Percentiles rank a stretch among this genome's conserved stretches.
These are phyloP conservation scores for Ambrosiella beaveri DNA, from an alignment of 2,329 filamentous ascomycete species.

Conservation along the genomic window DNA sequence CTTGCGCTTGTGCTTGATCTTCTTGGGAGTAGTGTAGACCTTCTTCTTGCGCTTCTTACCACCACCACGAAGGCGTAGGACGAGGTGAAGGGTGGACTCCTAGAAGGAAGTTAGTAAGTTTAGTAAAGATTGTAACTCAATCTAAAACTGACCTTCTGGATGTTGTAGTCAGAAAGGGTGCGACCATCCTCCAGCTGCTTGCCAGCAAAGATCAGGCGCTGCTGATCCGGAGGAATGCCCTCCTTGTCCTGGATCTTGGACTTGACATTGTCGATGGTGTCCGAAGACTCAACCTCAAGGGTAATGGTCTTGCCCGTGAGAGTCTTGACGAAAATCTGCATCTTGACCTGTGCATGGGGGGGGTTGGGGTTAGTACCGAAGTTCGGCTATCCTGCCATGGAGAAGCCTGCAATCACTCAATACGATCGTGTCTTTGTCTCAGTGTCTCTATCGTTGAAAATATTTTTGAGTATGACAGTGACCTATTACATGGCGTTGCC, in stretches of 20 bases:
- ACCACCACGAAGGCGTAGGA: conserved; percentile 95
- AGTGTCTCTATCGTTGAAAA: background rate
- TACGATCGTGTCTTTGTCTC: background rate
- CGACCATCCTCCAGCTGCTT: conserved; percentile 99
- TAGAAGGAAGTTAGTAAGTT: conserved; percentile 7
- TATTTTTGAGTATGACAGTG: background rate
- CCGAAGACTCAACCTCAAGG: conserved; percentile 99
- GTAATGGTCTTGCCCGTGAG: conserved; percentile 99
- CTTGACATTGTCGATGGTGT: conserved; percentile 99
- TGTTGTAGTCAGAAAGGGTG: conserved; percentile 99
- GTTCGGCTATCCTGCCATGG: conserved; percentile 1
- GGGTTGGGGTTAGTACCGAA: conserved; percentile 18
- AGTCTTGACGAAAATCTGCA: conserved; percentile 67
- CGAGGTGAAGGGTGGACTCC: conserved; percentile 77
- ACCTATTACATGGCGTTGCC: background rate
- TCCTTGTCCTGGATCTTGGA: conserved; percentile 98
- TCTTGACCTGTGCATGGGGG: conserved; percentile 35
- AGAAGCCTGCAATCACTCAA: background rate
- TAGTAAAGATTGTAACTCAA: too few species aligned
- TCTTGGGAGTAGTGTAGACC: conserved; percentile 99
- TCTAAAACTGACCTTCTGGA: conserved; percentile 71
- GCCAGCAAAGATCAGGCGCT: conserved; percentile 98
- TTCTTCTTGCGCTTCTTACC: conserved; percentile 99
- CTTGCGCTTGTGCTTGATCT: conserved; percentile 99
- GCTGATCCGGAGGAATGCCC: conserved; percentile 96